Evolutionary conservation across 2,329 filamentous ascomycete genomes (phyloP), one percentile per base, ranked within the genome.

Genomic region (Claviceps sp.): DNA sequence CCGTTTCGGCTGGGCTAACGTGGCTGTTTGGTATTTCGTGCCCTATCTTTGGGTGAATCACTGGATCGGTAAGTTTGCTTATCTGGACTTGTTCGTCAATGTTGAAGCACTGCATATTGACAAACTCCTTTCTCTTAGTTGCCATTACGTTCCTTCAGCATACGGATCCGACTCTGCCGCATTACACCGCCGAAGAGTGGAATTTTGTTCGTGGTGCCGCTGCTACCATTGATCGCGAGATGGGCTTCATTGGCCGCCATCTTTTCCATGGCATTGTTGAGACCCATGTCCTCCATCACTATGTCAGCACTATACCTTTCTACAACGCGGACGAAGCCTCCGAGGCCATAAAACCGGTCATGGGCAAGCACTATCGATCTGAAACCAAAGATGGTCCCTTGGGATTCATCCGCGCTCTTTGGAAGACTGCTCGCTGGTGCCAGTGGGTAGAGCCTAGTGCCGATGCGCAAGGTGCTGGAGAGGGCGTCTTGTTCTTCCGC

Each of bases 31-130:
- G 91, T 98, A 98, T 73, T 82, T 91, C 64, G 65, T 94, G 54
- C 93, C 93, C 41, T 98, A 97, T 69, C 77, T 96, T 55, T 96
- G 91, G 91, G 90, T 96, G 52, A 95, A 97, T 80, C 89, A 96
- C 81, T 97, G 91, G 91, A 85, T 97, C 52, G 87, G 88, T 93
- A 82, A 78, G 87, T 78, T 24, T 48, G 30, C 8, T 11, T 36
- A 5, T 20, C 42, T 20, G 4, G 16, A 34, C 30, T 34, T 4
- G 20, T 36, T 22, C 7, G 16, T 2, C 9, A 44, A n/a, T 9
- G 16, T 18, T 11, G 30, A 7, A 16, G 38, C 18, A 5, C 20
- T 42, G 40, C 8, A 4, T 42, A 43, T 22, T 43, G 41, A 43
- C 41, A 34, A 11, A 34, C 30, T 14, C n/a, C n/a, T 24, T 52